phyloP scores from a whole-genome alignment of 768 basidiomycete species.

The Mycena kentingensis region DNA sequence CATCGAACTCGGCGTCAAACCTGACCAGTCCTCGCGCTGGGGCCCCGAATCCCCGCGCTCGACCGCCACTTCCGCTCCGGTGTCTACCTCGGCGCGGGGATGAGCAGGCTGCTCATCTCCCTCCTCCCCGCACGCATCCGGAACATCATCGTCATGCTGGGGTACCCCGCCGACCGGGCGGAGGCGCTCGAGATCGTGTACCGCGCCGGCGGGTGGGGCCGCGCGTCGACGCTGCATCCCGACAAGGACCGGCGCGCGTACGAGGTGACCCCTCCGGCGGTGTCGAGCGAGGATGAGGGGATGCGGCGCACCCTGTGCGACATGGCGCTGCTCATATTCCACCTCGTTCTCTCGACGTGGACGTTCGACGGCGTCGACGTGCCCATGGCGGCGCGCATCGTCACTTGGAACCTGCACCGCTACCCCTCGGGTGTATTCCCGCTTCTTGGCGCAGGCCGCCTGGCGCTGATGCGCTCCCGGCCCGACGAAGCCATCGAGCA shows the following conservation, averaged over 20 bases:
- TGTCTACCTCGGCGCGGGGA: slow-evolving; percentile 85
- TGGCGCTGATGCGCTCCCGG: slow-evolving; percentile 72
- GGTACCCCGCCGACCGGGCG: slow-evolving; percentile 83
- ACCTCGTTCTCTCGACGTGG: slow-evolving; percentile 79
- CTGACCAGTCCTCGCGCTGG: neutral
- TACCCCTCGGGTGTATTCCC: slow-evolving; percentile 89
- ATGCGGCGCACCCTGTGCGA: slow-evolving; percentile 83
- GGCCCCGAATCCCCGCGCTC: slow-evolving; percentile 59
- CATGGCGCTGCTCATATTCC: slow-evolving; percentile 88
- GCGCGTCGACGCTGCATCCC: neutral
- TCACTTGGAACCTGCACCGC: slow-evolving; percentile 82
- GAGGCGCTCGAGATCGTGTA: slow-evolving; percentile 61
- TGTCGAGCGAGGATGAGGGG: slow-evolving; percentile 54
- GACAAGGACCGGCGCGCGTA: neutral
- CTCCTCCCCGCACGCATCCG: slow-evolving; percentile 83
- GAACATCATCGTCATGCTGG: slow-evolving; percentile 84
- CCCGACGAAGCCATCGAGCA: slow-evolving; percentile 73
- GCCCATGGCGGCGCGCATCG: slow-evolving; percentile 66
- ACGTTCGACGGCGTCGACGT: slow-evolving; percentile 82
- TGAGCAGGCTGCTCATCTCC: slow-evolving; percentile 79
- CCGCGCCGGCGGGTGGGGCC: slow-evolving; percentile 69
- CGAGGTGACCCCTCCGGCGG: slow-evolving; percentile 29
- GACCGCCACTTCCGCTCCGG: slow-evolving; percentile 91
- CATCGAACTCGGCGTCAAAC: slow-evolving; percentile 28
- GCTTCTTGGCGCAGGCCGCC: slow-evolving; percentile 88